Evolutionary conservation across 2,329 filamentous ascomycete species (phyloP), one percentile per base, ranked within the genome.

Genomic region (Coleophoma eucalyptorum): DNA sequence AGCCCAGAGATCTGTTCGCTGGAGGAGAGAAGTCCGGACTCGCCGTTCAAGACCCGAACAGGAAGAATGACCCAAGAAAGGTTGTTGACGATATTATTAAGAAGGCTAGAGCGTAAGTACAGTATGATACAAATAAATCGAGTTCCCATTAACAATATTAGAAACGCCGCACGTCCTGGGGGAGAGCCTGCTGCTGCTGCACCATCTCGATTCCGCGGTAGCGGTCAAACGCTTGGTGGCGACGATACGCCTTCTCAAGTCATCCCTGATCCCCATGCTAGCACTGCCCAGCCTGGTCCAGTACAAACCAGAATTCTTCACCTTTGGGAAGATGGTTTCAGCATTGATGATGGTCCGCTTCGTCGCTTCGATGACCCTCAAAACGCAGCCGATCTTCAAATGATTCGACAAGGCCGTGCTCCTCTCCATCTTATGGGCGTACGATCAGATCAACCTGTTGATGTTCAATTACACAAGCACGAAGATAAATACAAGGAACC

Each of bases 291-390:
- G 59, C 62, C 34, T 57, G 52, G 62, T 62, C 43, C 63, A 60
- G 48, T 69, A 66, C 82, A 87, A 54, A 81, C 83, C 46, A 84
- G 89, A 46, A 79, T 83, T 11, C 76, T 95, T 48, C 89, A 93
- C 62, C 77, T 94, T 42, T 95, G 90, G 90, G 78, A 80, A 40
- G 86, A 95, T 64, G 90, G 90, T 13, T 93, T 94, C 71, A 93
- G 88, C 57, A 84, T 95, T 54, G 89, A 92, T 53, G 88, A 94
- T 62, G 90, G 90, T 26, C 80, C 84, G 43, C 80, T 94, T 35
- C 84, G 81, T 65, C 83, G 88, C 50, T 93, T 89, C 63, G 87
- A 92, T 61, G 89, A 94, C 66, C 88, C 89, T 0, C 78, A 78
- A 31, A 91, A 93, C 65, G 81, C 84, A 31, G 76, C 78, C 46